Conservation (phyloP, 768 basidiomycete species). For the Leucocoprinus sp. region DNA sequence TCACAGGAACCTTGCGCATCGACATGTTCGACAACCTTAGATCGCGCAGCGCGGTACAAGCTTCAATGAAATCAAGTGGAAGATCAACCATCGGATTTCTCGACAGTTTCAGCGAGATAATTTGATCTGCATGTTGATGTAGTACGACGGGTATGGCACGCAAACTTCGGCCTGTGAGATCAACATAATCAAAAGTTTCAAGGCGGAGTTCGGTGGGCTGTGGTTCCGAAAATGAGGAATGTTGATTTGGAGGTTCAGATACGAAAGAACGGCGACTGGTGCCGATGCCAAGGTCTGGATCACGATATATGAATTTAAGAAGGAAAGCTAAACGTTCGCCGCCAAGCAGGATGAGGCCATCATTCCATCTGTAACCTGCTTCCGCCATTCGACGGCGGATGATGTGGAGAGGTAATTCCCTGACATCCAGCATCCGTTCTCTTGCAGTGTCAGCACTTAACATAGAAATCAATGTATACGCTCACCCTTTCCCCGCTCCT, state of each 20-base stretch:
- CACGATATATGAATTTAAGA: slow-evolving; percentile 86
- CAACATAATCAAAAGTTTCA: slow-evolving; percentile 68
- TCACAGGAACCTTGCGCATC: slow-evolving; percentile 87
- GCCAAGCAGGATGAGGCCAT: slow-evolving; percentile 70
- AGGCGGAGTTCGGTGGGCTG: slow-evolving; percentile 60
- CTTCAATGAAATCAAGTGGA: slow-evolving; percentile 92
- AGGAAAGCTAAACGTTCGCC: slow-evolving; percentile 78
- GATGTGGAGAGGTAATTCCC: slow-evolving; percentile 80
- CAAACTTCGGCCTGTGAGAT: slow-evolving; percentile 72
- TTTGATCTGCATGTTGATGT: slow-evolving; percentile 76
- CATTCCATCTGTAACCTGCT: slow-evolving; percentile 79
- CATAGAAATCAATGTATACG: neutral
- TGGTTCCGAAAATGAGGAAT: slow-evolving; percentile 26
- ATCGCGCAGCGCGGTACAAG: slow-evolving; percentile 75
- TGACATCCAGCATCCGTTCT: slow-evolving; percentile 80
- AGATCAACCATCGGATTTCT: slow-evolving; percentile 95
- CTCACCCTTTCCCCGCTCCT: slow-evolving; percentile 69
- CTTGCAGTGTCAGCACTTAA: slow-evolving; percentile 6
- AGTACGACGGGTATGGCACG: slow-evolving; percentile 85
- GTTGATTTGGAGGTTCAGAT: neutral
- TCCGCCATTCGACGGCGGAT: slow-evolving; percentile 78
- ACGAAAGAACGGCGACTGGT: slow-evolving; percentile 37
- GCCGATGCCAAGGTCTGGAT: slow-evolving; percentile 57
- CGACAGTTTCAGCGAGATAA: slow-evolving; percentile 80
- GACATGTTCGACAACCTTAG: slow-evolving; percentile 86